Conservation (phyloP, 108 stramenopile genomes). For the Stephanodiscus triporus region DNA sequence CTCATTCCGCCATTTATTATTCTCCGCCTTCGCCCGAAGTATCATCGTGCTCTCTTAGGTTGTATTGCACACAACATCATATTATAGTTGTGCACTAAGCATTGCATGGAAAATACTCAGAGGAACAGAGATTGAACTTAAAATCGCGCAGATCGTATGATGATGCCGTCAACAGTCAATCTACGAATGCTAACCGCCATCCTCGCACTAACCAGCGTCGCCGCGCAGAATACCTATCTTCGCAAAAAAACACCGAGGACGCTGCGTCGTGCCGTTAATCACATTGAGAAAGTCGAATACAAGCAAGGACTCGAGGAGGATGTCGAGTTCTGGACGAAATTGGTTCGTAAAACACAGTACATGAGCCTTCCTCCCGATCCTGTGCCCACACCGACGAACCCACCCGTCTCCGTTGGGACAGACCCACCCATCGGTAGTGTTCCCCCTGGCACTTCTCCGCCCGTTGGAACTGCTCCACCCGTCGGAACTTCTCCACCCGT, state of each 20-base stretch:
- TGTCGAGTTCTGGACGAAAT: constrained; percentile 5
- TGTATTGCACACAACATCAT: no score
- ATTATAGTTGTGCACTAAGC: no score
- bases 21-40: no score
- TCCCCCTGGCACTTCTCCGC: no score
- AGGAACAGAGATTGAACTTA: no score
- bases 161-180: not conserved
- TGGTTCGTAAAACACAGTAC: constrained; percentile 6
- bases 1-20: no score
- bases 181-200: not conserved
- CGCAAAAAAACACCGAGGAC: not conserved
- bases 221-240: not conserved
- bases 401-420: not conserved
- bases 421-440: not conserved
- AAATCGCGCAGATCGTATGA: no score
- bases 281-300: not conserved
- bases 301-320: constrained; percentile 5
- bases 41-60: no score
- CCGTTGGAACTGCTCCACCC: not conserved
- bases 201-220: not conserved
- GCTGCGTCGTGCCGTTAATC: not conserved
- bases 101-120: no score
- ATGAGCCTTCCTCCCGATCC: constrained; percentile 6
- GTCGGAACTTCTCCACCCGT: not conserved
- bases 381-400: not conserved